Conservation (phyloP, 768 basidiomycete genomes). For the Fistulinella prunicolor region DNA sequence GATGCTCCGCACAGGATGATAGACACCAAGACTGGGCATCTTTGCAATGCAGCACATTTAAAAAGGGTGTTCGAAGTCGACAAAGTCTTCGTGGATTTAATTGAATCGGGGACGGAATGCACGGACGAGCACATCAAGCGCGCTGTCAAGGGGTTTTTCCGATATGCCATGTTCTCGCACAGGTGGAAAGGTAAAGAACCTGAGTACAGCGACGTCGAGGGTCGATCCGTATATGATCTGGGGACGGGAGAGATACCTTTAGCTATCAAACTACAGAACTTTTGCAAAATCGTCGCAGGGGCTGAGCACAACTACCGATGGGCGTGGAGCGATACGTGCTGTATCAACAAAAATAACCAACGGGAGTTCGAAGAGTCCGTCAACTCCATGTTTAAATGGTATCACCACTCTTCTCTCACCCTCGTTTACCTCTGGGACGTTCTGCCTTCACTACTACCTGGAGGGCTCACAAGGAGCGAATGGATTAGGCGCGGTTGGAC, state of each 20-base stretch:
- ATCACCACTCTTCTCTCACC: constrained; percentile 5
- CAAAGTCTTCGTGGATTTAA: not conserved
- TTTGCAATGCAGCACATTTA: not conserved
- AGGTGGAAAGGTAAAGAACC: constrained; percentile 11
- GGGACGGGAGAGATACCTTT: not conserved
- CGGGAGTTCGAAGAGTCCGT: constrained; percentile 8
- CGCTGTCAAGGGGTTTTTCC: constrained; percentile 5
- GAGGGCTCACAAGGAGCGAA: not conserved
- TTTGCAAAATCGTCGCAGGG: not conserved
- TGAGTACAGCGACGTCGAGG: not conserved
- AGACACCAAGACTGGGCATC: constrained; percentile 7
- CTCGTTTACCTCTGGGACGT: constrained; percentile 10
- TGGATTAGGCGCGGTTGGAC: constrained; percentile 13
- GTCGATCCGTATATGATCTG: constrained; percentile 5
- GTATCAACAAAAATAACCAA: constrained; percentile 7
- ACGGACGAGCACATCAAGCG: constrained; percentile 1
- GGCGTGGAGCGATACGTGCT: no score
- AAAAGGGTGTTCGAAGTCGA: not conserved
- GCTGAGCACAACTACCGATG: constrained; percentile 9
- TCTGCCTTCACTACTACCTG: not conserved
- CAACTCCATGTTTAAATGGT: constrained; percentile 13
- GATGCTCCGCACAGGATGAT: constrained; percentile 9
- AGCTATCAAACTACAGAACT: not conserved
- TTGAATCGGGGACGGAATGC: not conserved
- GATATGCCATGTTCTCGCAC: constrained; percentile 16